phyloP scores from a whole-genome alignment of 2,329 filamentous ascomycete genomes.

The Fusarium chaquense region DNA sequence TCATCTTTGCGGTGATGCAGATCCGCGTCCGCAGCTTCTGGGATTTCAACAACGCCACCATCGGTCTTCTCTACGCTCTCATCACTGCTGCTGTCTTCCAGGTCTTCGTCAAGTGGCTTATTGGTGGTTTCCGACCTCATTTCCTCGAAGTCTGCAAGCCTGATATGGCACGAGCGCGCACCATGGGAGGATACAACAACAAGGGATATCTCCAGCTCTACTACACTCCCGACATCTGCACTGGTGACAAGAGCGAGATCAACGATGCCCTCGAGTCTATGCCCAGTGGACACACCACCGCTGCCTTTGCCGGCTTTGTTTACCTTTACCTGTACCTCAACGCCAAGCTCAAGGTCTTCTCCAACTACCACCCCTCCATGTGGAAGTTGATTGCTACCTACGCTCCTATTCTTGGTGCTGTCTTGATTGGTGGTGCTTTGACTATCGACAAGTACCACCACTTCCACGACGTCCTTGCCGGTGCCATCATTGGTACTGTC shows the following conservation, averaged over 20 bases:
- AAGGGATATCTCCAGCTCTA: constrained; percentile 70
- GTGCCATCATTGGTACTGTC: constrained; percentile 72
- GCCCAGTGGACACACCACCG: constrained; percentile 79
- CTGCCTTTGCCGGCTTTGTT: constrained; percentile 78
- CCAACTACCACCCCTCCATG: constrained; percentile 78
- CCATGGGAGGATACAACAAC: constrained; percentile 56
- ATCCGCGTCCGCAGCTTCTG: constrained; percentile 76
- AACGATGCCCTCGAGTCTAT: constrained; percentile 78
- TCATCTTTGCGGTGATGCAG: constrained; percentile 73
- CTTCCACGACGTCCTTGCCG: constrained; percentile 79
- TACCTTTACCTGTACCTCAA: constrained; percentile 81
- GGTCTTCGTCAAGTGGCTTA: constrained; percentile 80
- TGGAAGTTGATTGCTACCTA: constrained; percentile 78
- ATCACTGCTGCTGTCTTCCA: constrained; percentile 81
- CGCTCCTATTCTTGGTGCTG: constrained; percentile 74
- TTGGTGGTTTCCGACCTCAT: constrained; percentile 78
- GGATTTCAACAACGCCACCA: constrained; percentile 77
- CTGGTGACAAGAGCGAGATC: constrained; percentile 72
- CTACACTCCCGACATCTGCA: constrained; percentile 78
- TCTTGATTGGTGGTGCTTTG: constrained; percentile 75
- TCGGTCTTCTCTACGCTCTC: constrained; percentile 77
- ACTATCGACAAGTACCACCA: constrained; percentile 82
- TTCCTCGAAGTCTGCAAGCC: constrained; percentile 79
- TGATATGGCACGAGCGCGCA: constrained; percentile 37
- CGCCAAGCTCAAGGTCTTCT: constrained; percentile 80